Base-by-base conservation (phyloP, 352 stramenopile genomes). In the Phytophthora hybrid region DNA sequence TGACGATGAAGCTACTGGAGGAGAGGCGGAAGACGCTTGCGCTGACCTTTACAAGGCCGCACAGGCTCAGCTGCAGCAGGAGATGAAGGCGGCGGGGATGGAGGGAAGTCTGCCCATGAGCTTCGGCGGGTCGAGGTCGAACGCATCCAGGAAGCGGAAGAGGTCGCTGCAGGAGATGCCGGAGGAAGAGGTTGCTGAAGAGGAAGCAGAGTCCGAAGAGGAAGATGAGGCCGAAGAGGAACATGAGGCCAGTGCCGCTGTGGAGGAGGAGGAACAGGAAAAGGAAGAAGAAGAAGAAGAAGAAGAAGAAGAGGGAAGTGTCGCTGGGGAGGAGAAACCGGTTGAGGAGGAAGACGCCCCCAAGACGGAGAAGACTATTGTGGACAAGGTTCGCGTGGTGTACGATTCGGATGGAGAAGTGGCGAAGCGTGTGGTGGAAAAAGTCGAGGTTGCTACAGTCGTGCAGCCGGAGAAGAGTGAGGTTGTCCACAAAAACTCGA, bases 371-470 rank as follows among this genome's bases (percentile, higher is more conserved):
- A 84, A 62, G n/a, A 60, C 60, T 1, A 60, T 80, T 51, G 55
- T 86, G 16, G 77, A 90, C 21, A 92, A 93, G 56, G 59, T 92
- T 47, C 87, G 86, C 26, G 78, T 93, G 19, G 79, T 82, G 21
- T 92, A 84, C 68, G 77, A 91, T 74, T 92, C 87, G 7, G 83
- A 93, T 60, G 87, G 84, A 19, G 84, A 90, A 67, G 80, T 88
- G 13, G 58, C 61, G 0, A 77, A 88, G 19, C 84, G 78, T 14
- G 57, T 79, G 32, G 58, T 89, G 3, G 73, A 91, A 31, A 62
- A 79, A 16, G 76, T 92, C 11, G 78, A 82, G 21, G 32, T 87
- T 18, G 29, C 66, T 31, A 55, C 62, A 23, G 52, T 66, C 9
- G 46, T 58, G 21, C 58, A 70, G 34, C 37, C 49, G 5, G 54